phyloP scores from a whole-genome alignment of 108 stramenopile species.

The Cyclotella cryptica region DNA sequence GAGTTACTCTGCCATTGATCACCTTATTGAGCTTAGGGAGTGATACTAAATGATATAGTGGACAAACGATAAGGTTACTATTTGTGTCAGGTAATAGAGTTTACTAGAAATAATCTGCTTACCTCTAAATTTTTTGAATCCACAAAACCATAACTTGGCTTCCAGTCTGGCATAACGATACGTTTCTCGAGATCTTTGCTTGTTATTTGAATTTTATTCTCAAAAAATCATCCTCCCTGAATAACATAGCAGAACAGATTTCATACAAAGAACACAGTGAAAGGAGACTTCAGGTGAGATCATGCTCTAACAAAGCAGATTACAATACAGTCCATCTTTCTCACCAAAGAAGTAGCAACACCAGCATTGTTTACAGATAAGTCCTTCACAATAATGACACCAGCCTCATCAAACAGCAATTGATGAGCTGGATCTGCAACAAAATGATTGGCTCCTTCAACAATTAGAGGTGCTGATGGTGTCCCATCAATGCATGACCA shows the following conservation, averaged over 20 bases:
- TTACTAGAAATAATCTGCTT: too few species aligned
- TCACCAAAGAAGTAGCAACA: conserved; percentile 90
- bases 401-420: conserved; percentile 92
- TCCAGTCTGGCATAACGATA: conserved; percentile 87
- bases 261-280: conserved; percentile 65
- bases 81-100: too few species aligned
- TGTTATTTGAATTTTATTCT: conserved; percentile 93
- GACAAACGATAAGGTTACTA: too few species aligned
- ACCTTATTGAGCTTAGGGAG: conserved; percentile 89
- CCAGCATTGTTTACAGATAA: conserved; percentile 98
- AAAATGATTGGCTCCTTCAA: conserved; percentile 98
- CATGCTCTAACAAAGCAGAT: neutral
- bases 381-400: conserved; percentile 97
- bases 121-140: conserved; percentile 80
- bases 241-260: conserved; percentile 94
- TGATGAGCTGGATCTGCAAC: conserved; percentile 92
- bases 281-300: neutral
- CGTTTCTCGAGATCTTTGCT: conserved; percentile 91
- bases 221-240: conserved; percentile 91
- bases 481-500: conserved; percentile 86
- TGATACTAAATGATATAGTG: conserved; percentile 19
- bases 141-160: conserved; percentile 94
- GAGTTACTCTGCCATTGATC: conserved; percentile 89
- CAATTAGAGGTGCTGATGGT: conserved; percentile 92
- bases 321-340: neutral